phyloP scores from a whole-genome alignment of 2,329 filamentous ascomycete species.

The Pyrenochaeta sp. region DNA sequence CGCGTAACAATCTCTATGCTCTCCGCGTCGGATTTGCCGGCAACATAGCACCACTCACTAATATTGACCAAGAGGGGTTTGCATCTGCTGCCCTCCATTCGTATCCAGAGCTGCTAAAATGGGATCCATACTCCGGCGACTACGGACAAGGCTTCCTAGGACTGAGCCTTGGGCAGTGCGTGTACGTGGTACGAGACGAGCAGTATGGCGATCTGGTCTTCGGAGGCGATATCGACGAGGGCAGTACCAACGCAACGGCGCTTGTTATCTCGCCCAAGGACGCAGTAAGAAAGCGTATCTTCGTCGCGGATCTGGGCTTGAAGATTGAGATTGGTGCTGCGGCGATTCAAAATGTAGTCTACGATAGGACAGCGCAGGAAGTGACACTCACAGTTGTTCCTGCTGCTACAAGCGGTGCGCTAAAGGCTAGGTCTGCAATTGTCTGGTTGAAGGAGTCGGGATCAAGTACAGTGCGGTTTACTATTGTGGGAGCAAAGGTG shows the following conservation, averaged over 20 bases:
- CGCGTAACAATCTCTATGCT: slow-evolving; percentile 57
- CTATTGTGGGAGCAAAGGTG: slow-evolving; percentile 16
- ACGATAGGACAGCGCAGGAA: slow-evolving; percentile 13
- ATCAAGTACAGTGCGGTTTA: slow-evolving; percentile 7
- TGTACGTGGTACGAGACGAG: slow-evolving; percentile 59
- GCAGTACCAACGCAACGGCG: slow-evolving; percentile 26
- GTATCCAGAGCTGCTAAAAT: slow-evolving; percentile 63
- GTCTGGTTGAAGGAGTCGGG: slow-evolving; percentile 29
- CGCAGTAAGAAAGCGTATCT: slow-evolving; percentile 58
- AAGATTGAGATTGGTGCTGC: slow-evolving; percentile 35
- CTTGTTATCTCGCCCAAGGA: slow-evolving; percentile 55
- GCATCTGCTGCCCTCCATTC: slow-evolving; percentile 66
- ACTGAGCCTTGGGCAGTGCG: slow-evolving; percentile 58
- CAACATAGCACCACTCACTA: slow-evolving; percentile 62
- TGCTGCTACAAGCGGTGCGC: slow-evolving; percentile 11
- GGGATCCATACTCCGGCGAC: slow-evolving; percentile 67
- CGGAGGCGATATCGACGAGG: slow-evolving; percentile 54
- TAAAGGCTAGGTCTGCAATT: slow-evolving; percentile 25
- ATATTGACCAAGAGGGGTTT: slow-evolving; percentile 65
- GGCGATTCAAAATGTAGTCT: slow-evolving; percentile 23
- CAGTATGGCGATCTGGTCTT: slow-evolving; percentile 59
- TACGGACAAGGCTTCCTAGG: slow-evolving; percentile 66
- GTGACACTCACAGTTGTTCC: slow-evolving; percentile 18
- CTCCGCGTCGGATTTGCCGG: slow-evolving; percentile 65
- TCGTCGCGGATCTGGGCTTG: slow-evolving; percentile 58